Evolutionary conservation across 2,329 filamentous ascomycete genomes (phyloP), one percentile per base, ranked within the genome.

Genomic region (Diaporthe citrichinensis): DNA sequence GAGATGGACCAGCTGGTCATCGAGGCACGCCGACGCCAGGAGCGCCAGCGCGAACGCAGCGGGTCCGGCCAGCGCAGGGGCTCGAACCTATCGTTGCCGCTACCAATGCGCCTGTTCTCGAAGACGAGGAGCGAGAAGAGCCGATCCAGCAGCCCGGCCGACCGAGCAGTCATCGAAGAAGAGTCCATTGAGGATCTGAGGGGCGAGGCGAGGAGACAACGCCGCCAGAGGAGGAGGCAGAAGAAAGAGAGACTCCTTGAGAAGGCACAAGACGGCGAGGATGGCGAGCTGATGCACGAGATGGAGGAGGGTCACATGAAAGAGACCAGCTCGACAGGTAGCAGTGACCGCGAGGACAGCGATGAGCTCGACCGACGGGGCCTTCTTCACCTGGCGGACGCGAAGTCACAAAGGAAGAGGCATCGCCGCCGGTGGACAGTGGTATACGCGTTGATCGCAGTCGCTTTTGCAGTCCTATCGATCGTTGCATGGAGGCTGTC

Each of bases 261-360:
- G 73, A 86, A 89, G 71, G 90, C 90, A 5, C 86, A 86, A 36
- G 83, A 91, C 76, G 92, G 92, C 73, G 94, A 95, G 81, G 91
- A 94, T 78, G 92, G 93, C 51, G 91, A 92, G 83, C 86, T 97
- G 80, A 94, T 98, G 92, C 96, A 95, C 83, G 94, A 97, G 85
- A 95, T 96, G 93, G 96, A 98, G 84, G 93, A 95, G 81, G 95
- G 95, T 1, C 90, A 88, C 3, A 89, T 94, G 80, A 91, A 89
- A 76, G 92, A 93, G 65, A 92, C 93, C 72, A 94, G 90, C 81
- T 87, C 87, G 8, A 92, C 91, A 0, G 91, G 90, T 49, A 92
- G 90, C 83, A 92, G 89, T 86, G 86, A 93, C 80, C 86, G 91
- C 78, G 86, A 92, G 78, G 85, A 90, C 82, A 88, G 92, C 86